phyloP scores from a whole-genome alignment of 2,329 filamentous ascomycete species.

The Penicillium paneum region DNA sequence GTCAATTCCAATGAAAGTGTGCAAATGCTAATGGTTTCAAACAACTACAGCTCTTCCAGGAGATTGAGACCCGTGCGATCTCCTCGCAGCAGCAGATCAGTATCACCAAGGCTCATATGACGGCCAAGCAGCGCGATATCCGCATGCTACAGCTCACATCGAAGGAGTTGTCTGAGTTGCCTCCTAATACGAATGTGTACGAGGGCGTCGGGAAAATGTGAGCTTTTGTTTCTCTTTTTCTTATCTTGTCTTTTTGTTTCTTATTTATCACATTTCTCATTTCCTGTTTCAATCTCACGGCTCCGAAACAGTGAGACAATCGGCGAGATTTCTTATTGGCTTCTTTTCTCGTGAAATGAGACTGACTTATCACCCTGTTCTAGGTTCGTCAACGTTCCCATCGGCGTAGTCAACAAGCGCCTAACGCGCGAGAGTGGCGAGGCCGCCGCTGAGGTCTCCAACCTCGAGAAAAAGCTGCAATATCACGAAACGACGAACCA shows the following conservation, averaged over 20 bases:
- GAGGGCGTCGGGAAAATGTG: conserved; percentile 98
- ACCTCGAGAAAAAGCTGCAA: conserved; percentile 80
- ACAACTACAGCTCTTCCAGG: conserved; percentile 71
- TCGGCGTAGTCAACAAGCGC: conserved; percentile 69
- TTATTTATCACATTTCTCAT: conserved; percentile 14
- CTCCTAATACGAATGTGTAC: conserved; percentile 75
- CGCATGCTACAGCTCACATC: conserved; percentile 84
- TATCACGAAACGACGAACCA: conserved; percentile 94
- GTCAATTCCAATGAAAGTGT: background rate
- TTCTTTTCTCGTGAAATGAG: background rate
- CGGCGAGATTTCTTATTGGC: background rate
- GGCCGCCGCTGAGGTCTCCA: conserved; percentile 72
- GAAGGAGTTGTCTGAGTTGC: conserved; percentile 74
- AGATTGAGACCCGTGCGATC: conserved; percentile 87
- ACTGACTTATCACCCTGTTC: background rate
- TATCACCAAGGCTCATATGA: conserved; percentile 79
- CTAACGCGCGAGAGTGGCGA: conserved; percentile 71
- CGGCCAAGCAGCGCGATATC: conserved; percentile 80
- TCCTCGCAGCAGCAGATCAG: conserved; percentile 89
- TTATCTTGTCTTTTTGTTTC: conserved; percentile 10
- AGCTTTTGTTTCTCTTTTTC: conserved; percentile 31
- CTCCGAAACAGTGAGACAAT: background rate
- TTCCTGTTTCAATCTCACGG: background rate
- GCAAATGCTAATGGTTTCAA: conserved; percentile 10
- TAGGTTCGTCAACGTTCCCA: conserved; percentile 84